These are phyloP conservation scores for Jackrogersella minutella DNA, from an alignment of 495 filamentous ascomycete species.

Conservation along the genomic window DNA sequence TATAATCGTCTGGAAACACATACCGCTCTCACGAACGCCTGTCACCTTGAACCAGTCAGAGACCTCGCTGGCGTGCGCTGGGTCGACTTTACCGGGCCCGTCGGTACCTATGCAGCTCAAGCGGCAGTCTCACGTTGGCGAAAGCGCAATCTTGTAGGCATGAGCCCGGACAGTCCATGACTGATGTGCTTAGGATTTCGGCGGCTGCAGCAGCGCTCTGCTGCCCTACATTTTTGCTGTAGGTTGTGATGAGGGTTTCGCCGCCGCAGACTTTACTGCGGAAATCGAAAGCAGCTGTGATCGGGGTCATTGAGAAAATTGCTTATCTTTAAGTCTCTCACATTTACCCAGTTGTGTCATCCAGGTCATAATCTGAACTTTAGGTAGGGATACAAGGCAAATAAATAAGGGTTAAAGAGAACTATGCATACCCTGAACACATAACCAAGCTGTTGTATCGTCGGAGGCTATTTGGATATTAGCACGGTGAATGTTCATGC, in stretches of 20 bases:
- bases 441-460: conserved; percentile 34
- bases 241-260: conserved; percentile 69
- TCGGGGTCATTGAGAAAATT: conserved; percentile 41
- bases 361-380: too few species aligned
- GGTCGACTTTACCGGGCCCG: conserved; percentile 31
- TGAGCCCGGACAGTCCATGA: conserved; percentile 62
- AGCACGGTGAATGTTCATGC: not conserved
- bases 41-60: conserved; percentile 32
- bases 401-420: not conserved
- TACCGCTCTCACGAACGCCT: conserved; percentile 30
- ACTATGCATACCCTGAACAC: conserved; percentile 22
- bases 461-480: conserved; percentile 12
- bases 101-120: conserved; percentile 50
- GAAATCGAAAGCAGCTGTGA: conserved; percentile 71
- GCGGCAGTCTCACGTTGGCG: conserved; percentile 73
- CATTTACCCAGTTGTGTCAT: too few species aligned
- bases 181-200: conserved; percentile 68
- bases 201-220: conserved; percentile 64
- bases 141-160: conserved; percentile 56
- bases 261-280: conserved; percentile 72
- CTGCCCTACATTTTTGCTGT: conserved; percentile 63
- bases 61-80: conserved; percentile 11
- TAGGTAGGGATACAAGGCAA: not conserved
- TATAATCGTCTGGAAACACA: conserved; percentile 52
- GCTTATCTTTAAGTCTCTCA: too few species aligned